Conservation (phyloP, 441 rosid species). For the Pelargonium myrrhifolium region DNA sequence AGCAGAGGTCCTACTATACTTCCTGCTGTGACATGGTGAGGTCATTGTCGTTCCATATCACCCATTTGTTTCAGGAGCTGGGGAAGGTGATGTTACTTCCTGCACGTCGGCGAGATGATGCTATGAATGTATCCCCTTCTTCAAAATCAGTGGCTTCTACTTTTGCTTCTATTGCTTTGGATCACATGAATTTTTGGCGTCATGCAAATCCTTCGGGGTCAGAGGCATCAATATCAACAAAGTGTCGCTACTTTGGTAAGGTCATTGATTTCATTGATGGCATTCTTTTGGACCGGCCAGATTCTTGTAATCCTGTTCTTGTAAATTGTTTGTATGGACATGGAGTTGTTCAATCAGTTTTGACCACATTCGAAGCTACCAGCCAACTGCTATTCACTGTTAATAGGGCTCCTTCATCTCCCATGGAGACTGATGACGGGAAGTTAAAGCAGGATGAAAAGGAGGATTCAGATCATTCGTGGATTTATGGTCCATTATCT, state of each 20-base stretch:
- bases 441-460: constrained; percentile 59
- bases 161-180: constrained; percentile 72
- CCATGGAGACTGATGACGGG: constrained; percentile 92
- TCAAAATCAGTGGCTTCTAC: constrained; percentile 80
- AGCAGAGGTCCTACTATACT: constrained; percentile 64
- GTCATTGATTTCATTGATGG: constrained; percentile 89
- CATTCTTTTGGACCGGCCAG: constrained; percentile 81
- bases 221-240: constrained; percentile 62
- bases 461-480: constrained; percentile 60
- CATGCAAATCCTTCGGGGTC: constrained; percentile 46
- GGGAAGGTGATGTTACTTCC: constrained; percentile 95
- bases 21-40: constrained; percentile 94
- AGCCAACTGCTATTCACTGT: constrained; percentile 71
- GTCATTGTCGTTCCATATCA: constrained; percentile 84
- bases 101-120: constrained; percentile 93
- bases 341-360: constrained; percentile 76
- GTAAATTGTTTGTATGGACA: constrained; percentile 75
- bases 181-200: constrained; percentile 80
- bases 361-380: constrained; percentile 95
- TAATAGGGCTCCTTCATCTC: constrained; percentile 69
- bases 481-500: constrained; percentile 93
- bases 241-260: constrained; percentile 93
- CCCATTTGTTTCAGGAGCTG: constrained; percentile 89
- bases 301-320: constrained; percentile 83
- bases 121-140: constrained; percentile 71